phyloP scores from a whole-genome alignment of 2,329 filamentous ascomycete genomes.

The Allantophomopsis cytisporea region DNA sequence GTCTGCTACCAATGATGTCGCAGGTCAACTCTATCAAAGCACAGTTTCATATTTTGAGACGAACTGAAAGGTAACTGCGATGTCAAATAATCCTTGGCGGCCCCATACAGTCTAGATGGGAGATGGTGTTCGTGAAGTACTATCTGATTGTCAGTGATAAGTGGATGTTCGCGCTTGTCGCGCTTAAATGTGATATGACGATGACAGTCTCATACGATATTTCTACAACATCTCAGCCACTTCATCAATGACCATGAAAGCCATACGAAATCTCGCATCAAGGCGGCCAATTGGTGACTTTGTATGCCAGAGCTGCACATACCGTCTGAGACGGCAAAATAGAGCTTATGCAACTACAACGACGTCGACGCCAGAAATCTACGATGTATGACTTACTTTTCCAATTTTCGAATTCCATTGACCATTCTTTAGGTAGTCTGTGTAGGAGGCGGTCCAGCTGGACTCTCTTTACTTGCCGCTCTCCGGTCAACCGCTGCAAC shows the following conservation, averaged over 20 bases:
- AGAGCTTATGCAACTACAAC: constrained; percentile 11
- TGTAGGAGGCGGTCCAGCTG: constrained; percentile 31
- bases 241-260: constrained; percentile 6
- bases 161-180: neutral
- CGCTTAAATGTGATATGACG: neutral
- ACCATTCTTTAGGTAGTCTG: constrained; percentile 9
- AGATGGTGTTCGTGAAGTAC: too few species aligned
- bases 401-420: neutral
- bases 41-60: too few species aligned
- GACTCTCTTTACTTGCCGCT: constrained; percentile 68
- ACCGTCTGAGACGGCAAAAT: constrained; percentile 9
- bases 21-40: too few species aligned
- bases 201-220: neutral
- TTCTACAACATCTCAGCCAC: neutral
- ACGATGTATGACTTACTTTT: constrained; percentile 11
- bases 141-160: neutral
- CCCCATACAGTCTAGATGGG: too few species aligned
- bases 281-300: constrained; percentile 7
- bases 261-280: constrained; percentile 2
- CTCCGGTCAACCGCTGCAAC: constrained; percentile 70
- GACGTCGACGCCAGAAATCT: constrained; percentile 12
- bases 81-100: too few species aligned
- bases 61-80: too few species aligned
- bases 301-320: constrained; percentile 12
- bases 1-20: too few species aligned